Percentiles rank a stretch among this genome's conserved stretches.
These are phyloP conservation scores for Botryotinia narcissicola DNA, from an alignment of 2,329 filamentous ascomycete species.

Conservation along the genomic window DNA sequence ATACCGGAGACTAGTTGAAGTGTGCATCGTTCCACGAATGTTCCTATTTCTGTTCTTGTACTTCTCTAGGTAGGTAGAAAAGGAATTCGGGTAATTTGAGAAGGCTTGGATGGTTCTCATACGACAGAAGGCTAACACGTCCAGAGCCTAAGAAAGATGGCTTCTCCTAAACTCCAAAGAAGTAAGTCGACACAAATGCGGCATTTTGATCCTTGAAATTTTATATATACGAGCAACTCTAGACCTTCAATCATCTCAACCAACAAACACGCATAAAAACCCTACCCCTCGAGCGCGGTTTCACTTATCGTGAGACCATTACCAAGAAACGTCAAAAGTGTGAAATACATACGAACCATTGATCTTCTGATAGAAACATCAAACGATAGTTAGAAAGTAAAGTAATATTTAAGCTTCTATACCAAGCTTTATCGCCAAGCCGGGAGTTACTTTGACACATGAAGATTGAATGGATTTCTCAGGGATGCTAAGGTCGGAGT, in stretches of 20 bases:
- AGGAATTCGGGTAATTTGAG: neutral
- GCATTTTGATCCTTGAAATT: neutral
- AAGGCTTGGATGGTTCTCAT: neutral
- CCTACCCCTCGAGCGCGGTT: neutral
- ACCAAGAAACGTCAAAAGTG: neutral
- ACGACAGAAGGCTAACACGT: neutral
- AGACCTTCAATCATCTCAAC: neutral
- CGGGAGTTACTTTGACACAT: neutral
- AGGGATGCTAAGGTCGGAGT: neutral
- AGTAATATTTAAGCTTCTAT: neutral
- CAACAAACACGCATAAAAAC: neutral
- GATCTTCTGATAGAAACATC: neutral
- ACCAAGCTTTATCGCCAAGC: slow-evolving; percentile 13
- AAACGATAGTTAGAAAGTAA: neutral
- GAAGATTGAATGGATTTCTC: neutral
- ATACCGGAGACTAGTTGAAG: neutral
- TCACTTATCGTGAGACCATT: neutral
- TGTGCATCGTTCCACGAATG: neutral
- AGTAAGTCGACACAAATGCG: neutral
- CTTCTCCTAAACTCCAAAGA: neutral
- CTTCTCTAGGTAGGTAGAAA: neutral
- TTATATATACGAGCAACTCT: neutral
- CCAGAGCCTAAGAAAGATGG: neutral
- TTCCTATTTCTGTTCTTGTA: neutral
- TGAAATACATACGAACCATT: neutral